Evolutionary conservation across 1,284 basidiomycete species (phyloP).

Genomic region (Coniophora puteana): DNA sequence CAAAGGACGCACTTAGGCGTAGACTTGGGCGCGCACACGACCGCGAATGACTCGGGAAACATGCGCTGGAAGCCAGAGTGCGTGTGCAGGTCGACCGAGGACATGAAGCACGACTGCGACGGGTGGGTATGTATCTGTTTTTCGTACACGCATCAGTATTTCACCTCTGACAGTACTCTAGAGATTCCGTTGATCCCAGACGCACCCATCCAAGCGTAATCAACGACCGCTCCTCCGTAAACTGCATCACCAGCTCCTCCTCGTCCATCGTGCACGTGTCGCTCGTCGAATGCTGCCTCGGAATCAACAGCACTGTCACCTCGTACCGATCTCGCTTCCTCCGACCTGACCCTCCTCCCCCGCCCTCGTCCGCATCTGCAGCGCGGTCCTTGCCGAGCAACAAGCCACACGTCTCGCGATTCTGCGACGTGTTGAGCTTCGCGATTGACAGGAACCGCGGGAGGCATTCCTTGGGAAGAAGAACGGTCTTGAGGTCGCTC

Average conservation of each 20-base stretch:
- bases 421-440: conserved; percentile 51
- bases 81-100: conserved; percentile 85
- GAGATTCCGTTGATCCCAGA: conserved; percentile 15
- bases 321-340: conserved; percentile 57
- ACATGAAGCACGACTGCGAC: conserved; percentile 88
- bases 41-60: conserved; percentile 87
- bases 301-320: conserved; percentile 77
- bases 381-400: conserved; percentile 56
- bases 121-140: conserved; percentile 94
- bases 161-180: background rate
- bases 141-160: conserved; percentile 3
- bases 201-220: conserved; percentile 88
- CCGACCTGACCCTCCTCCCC: no score
- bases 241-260: conserved; percentile 81
- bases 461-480: conserved; percentile 67
- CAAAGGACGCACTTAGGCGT: conserved; percentile 59
- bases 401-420: conserved; percentile 65
- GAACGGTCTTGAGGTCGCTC: conserved; percentile 52
- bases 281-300: conserved; percentile 79
- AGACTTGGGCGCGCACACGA: conserved; percentile 82
- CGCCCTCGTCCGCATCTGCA: no score
- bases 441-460: conserved; percentile 72
- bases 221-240: conserved; percentile 73
- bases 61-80: conserved; percentile 84
- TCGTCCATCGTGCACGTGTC: conserved; percentile 88